Evolutionary conservation across 768 basidiomycete species (phyloP).

Genomic region (Sistotremastrum suecicum): DNA sequence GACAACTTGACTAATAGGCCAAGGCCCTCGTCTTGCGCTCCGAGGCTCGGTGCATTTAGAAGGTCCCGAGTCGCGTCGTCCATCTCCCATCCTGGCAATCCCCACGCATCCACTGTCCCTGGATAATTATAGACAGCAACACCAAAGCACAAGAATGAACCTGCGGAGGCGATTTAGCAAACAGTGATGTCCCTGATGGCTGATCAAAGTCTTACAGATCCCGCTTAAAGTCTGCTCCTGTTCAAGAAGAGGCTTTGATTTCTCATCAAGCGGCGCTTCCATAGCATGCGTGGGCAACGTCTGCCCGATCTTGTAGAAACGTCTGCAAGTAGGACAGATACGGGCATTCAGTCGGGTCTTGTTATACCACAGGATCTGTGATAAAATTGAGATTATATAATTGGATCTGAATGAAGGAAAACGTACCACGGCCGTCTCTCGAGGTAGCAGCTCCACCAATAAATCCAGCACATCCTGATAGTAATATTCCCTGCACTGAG

Average conservation of each 20-base stretch:
- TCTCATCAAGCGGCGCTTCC: constrained; percentile 7
- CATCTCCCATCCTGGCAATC: constrained; percentile 51
- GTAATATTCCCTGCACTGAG: constrained; percentile 64
- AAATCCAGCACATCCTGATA: constrained; percentile 64
- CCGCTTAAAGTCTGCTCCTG: constrained; percentile 65
- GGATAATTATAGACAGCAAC: constrained; percentile 56
- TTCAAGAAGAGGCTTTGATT: constrained; percentile 25
- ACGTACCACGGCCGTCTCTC: constrained; percentile 57
- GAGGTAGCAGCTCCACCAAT: constrained; percentile 52
- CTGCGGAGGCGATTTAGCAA: constrained; percentile 19
- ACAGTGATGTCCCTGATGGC: constrained; percentile 1
- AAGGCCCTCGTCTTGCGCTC: constrained; percentile 25
- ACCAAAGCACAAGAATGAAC: constrained; percentile 66
- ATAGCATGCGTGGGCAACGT: constrained; percentile 28
- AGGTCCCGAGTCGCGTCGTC: constrained; percentile 50
- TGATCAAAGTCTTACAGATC: constrained; percentile 38
- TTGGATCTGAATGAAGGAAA: not conserved
- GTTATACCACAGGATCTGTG: constrained; percentile 73
- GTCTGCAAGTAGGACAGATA: constrained; percentile 65
- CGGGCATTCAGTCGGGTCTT: constrained; percentile 58
- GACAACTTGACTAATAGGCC: constrained; percentile 67
- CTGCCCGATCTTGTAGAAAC: constrained; percentile 61
- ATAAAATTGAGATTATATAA: not conserved
- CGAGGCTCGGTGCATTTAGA: constrained; percentile 25
- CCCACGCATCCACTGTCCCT: constrained; percentile 53